Evolutionary conservation across 169 alveolate genomes (phyloP).

Genomic region (Babesia bovis): DNA sequence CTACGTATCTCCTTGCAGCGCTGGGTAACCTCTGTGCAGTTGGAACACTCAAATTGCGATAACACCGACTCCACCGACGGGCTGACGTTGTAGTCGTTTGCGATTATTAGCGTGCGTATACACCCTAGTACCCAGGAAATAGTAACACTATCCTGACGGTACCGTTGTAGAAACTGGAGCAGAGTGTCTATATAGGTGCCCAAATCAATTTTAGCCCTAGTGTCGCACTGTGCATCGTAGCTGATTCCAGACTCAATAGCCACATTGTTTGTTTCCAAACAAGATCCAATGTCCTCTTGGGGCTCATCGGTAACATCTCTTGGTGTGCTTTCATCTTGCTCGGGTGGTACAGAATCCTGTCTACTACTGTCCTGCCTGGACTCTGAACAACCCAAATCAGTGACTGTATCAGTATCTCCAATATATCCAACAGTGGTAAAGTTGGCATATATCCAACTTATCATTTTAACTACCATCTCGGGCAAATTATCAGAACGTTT

Average conservation of each 20-base stretch:
- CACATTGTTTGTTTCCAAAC: not conserved
- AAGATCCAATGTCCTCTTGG: not conserved
- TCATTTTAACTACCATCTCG: conserved; percentile 38
- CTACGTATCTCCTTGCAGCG: conserved; percentile 53
- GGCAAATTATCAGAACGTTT: conserved; percentile 18
- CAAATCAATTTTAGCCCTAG: not conserved
- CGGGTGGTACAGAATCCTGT: not conserved
- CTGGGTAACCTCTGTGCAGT: conserved; percentile 31
- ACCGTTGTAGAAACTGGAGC: not conserved
- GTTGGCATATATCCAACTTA: conserved; percentile 41
- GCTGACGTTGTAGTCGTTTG: conserved; percentile 4
- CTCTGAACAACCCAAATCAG: not conserved
- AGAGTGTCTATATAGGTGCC: not conserved
- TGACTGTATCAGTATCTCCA: not conserved
- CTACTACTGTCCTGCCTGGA: not conserved
- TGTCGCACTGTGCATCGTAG: not conserved
- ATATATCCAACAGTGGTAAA: not conserved
- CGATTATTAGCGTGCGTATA: conserved; percentile 43
- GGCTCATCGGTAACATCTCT: not conserved
- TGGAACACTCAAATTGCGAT: conserved; percentile 33
- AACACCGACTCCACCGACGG: not conserved
- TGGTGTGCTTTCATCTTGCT: not conserved
- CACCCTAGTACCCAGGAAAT: conserved; percentile 31
- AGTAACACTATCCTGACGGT: conserved; percentile 11
- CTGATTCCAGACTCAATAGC: not conserved